These are phyloP conservation scores for Tripidium arundinaceum DNA, from an alignment of 202 grass and related monocot genomes.

Conservation along the genomic window DNA sequence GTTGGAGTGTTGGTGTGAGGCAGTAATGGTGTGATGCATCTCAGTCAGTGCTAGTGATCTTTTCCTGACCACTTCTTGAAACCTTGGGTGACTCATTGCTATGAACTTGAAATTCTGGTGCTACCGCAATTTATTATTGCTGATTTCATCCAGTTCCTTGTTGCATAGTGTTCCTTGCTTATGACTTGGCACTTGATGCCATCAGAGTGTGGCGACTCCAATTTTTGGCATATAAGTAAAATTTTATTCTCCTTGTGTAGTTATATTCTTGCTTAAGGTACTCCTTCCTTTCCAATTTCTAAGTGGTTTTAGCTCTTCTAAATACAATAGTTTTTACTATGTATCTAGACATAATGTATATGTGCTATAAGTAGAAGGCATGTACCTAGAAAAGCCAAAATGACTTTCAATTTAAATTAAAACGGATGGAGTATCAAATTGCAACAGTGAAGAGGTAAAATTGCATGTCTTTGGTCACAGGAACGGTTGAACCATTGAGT, in stretches of 20 bases:
- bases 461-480: not conserved
- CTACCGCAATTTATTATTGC: not conserved
- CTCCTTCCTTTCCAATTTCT: not conserved
- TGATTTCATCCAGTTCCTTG: not conserved
- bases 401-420: not conserved
- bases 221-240: not conserved
- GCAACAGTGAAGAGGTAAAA: not conserved
- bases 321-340: not conserved
- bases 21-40: not conserved
- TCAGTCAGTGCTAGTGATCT: not conserved
- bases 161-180: not conserved
- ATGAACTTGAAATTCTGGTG: not conserved
- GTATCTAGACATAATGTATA: not conserved
- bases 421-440: not conserved
- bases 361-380: not conserved
- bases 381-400: not conserved
- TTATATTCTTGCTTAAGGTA: not conserved
- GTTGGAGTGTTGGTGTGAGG: too few relatives aligned
- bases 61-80: not conserved
- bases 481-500: not conserved
- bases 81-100: not conserved
- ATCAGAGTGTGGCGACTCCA: not conserved
- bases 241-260: not conserved
- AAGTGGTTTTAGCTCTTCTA: too few relatives aligned
- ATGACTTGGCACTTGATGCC: not conserved